Base-by-base conservation (phyloP, 306 rosid species). In the Ceratonia siliqua region DNA sequence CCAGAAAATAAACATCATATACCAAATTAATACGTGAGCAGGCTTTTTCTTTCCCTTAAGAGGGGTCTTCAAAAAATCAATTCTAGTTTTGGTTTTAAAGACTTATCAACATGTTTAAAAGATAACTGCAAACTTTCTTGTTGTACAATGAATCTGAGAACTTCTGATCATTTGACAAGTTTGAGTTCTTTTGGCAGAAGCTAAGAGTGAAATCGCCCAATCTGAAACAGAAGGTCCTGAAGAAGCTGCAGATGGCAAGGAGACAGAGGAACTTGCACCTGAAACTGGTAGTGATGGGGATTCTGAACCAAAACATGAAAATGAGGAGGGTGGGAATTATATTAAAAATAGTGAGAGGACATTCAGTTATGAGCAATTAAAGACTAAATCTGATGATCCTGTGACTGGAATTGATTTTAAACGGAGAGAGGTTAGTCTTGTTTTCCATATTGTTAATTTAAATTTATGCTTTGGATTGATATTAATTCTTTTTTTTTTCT, bases 361-460 rank as follows among this genome's bases (percentile, higher is more conserved):
- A 38, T 85, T 85, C 76, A 82, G 89, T 80, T 94, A 91, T 77
- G 90, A 90, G 67, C 89, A 90, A 79, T 87, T 94, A 75, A 88
- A 86, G 85, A 88, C 84, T 67, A 86, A 68, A 72, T 81, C 97
- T 21, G 92, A 82, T 28, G 80, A 81, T 72, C 85, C 84, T 21
- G 82, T 83, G 18, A 46, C 89, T 49, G 92, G 98, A 68, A 82
- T 94, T 65, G 98, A 94, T 78, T 79, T 76, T 48, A 87, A 91
- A 70, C 76, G 84, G 72, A 88, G 98, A 83, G 96, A 90, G 98
- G 98, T 91, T 49, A 57, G 92, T 81, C 72, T 55, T 64, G 3
- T 41, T 24, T 17, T 79, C 8, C 62, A 52, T 48, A 42, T 53
- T 55, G 11, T 74, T 62, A 1, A 20, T 41, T 14, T 62, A 63